Percentiles rank a stretch among this genome's conserved stretches.
Evolutionary conservation across 169 alveolate genomes (phyloP).

Genomic region (Plasmodium berghei): DNA sequence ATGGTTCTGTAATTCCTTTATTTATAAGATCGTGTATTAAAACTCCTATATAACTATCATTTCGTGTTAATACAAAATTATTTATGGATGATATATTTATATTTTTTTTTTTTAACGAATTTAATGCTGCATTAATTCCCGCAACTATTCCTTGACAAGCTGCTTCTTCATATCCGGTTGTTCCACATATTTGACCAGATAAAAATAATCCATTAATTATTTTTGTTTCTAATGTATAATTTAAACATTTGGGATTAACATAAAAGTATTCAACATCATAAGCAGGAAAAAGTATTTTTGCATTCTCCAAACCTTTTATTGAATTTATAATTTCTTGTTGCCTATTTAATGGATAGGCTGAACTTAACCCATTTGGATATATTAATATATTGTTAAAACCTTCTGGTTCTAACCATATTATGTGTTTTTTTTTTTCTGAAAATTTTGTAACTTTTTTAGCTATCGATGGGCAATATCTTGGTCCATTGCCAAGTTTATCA

Average conservation of each 20-base stretch:
- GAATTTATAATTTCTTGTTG: constrained; percentile 83
- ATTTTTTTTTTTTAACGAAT: constrained; percentile 28
- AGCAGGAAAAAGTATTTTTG: constrained; percentile 87
- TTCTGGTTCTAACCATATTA: constrained; percentile 96
- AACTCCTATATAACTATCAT: constrained; percentile 92
- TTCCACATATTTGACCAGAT: constrained; percentile 95
- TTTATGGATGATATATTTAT: constrained; percentile 23
- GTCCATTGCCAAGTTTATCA: constrained; percentile 91
- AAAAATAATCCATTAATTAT: constrained; percentile 85
- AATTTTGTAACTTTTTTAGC: constrained; percentile 87
- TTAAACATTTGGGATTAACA: constrained; percentile 86
- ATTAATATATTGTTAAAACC: constrained; percentile 87
- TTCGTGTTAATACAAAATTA: constrained; percentile 81
- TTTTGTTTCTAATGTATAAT: constrained; percentile 88
- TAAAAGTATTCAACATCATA: constrained; percentile 93
- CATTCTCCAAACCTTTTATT: constrained; percentile 88
- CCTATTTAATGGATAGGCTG: constrained; percentile 90
- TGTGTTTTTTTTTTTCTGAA: constrained; percentile 87
- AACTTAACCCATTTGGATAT: constrained; percentile 93
- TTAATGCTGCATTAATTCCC: constrained; percentile 93
- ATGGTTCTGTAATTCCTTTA: constrained; percentile 91
- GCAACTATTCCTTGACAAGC: constrained; percentile 94
- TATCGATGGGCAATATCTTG: constrained; percentile 94
- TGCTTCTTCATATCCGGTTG: constrained; percentile 97
- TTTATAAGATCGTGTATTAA: constrained; percentile 91